Percentiles rank a stretch among this genome's conserved stretches.
These are phyloP conservation scores for Penicillium sp. DNA, from an alignment of 2,329 filamentous ascomycete genomes.

Conservation along the genomic window DNA sequence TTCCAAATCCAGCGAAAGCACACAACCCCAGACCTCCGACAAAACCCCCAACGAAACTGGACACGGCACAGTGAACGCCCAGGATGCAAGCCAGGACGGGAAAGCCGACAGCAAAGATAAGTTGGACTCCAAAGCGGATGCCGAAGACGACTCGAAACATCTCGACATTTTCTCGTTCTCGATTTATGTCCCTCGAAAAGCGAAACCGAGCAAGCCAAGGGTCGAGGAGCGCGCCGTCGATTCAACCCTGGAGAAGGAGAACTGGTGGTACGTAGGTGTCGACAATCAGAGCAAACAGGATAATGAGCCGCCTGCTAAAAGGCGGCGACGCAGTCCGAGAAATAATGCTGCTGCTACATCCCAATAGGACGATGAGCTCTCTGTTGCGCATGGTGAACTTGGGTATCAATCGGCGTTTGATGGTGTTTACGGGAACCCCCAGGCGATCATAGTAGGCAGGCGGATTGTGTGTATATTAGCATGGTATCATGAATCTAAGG, in stretches of 20 bases:
- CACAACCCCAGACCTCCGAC: not conserved
- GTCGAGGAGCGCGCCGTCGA: not conserved
- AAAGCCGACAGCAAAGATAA: slow-evolving; percentile 12
- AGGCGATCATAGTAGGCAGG: not conserved
- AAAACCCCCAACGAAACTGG: slow-evolving; percentile 11
- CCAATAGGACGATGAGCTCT: not conserved
- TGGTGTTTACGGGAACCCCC: slow-evolving; percentile 3
- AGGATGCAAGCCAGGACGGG: slow-evolving; percentile 10
- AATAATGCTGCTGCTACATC: slow-evolving; percentile 17
- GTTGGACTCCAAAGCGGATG: slow-evolving; percentile 41
- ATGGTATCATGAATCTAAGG: slow-evolving; percentile 34
- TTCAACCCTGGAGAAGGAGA: slow-evolving; percentile 22
- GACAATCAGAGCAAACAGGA: slow-evolving; percentile 28
- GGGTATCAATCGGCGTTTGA: slow-evolving; percentile 1
- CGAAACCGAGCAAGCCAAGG: slow-evolving; percentile 15
- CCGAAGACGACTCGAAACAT: slow-evolving; percentile 20
- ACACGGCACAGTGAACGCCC: not conserved
- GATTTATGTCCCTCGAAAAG: slow-evolving; percentile 35
- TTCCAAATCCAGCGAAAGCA: slow-evolving; percentile 25
- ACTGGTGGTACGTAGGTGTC: slow-evolving; percentile 26
- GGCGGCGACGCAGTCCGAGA: slow-evolving; percentile 37
- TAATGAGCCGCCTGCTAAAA: slow-evolving; percentile 42
- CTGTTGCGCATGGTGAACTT: not conserved
- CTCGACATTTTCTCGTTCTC: slow-evolving; percentile 39
- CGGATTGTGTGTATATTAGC: not conserved